These are phyloP conservation scores for Ophiostoma quercus DNA, from an alignment of 2,329 filamentous ascomycete species.

Conservation along the genomic window DNA sequence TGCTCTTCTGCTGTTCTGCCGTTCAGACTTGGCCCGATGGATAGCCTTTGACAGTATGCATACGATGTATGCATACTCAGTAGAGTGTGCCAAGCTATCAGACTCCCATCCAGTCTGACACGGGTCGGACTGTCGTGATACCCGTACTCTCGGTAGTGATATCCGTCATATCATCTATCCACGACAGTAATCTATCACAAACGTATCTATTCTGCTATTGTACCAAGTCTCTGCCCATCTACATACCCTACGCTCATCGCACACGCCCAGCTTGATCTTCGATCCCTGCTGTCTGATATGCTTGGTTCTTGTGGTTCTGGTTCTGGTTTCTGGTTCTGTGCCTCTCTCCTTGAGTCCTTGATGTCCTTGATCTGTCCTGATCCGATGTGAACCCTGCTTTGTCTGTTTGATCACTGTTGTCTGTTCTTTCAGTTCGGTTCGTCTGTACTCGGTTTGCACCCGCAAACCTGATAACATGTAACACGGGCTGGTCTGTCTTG, in stretches of 20 bases:
- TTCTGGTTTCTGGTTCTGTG: neutral
- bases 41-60: neutral
- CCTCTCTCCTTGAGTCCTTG: neutral
- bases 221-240: neutral
- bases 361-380: neutral
- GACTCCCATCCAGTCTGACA: neutral
- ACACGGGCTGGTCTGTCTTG: neutral
- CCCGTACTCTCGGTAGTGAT: neutral
- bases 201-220: neutral
- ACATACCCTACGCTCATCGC: neutral
- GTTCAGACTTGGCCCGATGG: neutral
- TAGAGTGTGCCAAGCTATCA: too few relatives aligned
- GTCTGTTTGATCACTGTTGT: too few relatives aligned
- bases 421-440: neutral
- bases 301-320: neutral
- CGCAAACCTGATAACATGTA: conserved; percentile 5
- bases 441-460: neutral
- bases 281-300: neutral
- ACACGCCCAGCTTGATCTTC: neutral
- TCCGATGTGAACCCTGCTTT: neutral
- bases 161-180: neutral
- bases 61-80: neutral
- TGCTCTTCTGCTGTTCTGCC: neutral
- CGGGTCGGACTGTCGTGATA: neutral
- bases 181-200: neutral